Evolutionary conservation across 2,329 filamentous ascomycete species (phyloP), one percentile per base, ranked within the genome.

Genomic region (Ophiocordyceps camponoti-floridani): DNA sequence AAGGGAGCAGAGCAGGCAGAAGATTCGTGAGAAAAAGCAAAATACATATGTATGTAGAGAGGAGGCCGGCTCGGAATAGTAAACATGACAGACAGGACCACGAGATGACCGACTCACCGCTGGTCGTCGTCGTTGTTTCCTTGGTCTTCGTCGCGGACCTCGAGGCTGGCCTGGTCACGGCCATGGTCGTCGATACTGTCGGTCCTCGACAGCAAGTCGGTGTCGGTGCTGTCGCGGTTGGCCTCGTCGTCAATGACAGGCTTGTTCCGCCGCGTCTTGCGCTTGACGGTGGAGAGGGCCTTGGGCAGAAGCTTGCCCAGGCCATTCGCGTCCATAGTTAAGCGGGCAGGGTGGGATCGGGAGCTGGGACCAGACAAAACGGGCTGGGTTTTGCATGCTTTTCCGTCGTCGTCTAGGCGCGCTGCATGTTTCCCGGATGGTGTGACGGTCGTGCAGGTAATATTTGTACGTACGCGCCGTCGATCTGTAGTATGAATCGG

Each of bases 301-400:
- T 70, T 73, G 44, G 72, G 66, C 33, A 78, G 58, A 28, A 77
- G 63, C 58, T 73, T 76, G 46, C 62, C 65, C 40, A 74, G 58
- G 23, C 23, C 23, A 23, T 23, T 23, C 12, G 63, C 61, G 49
- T 56, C 38, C 38, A 41, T 41, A 16, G 38, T 41, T 14, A 23
- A 23, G 23, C 23, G 23, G 23, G 23, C 23, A 23, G 23, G 23
- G 23, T 23, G 23, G 23, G 23, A 23, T 23, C 23, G 23, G 23
- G 5, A 23, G 23, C 23, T 23, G 23, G 23, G 23, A 23, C 23
- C 23, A 23, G 23, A 23, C 23, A 23, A 23, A 23, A 23, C 23
- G 23, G 23, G 23, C 23, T 3, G 23, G 5, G 23, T 23, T 23
- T 23, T 23, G 23, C 23, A 23, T 23, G 5, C 23, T 23, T 23